These are phyloP conservation scores for Crataegus laevigata DNA, from an alignment of 306 rosid species.

Conservation along the genomic window DNA sequence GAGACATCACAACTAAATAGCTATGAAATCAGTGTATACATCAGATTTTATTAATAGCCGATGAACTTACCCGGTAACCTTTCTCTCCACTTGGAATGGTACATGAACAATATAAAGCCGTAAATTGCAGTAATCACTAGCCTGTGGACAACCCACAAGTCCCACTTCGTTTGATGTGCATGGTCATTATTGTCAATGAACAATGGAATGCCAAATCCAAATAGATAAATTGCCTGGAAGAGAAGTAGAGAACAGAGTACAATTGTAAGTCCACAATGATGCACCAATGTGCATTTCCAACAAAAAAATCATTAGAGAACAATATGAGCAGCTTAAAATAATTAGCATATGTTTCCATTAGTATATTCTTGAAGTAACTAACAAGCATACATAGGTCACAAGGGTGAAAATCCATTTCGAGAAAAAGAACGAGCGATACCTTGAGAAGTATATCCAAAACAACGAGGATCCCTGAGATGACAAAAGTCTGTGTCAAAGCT, in stretches of 20 bases:
- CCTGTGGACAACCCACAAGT: conserved; percentile 81
- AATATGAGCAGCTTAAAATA: background rate
- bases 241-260: conserved; percentile 18
- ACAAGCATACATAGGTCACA: background rate
- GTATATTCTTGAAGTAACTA: background rate
- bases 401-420: background rate
- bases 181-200: conserved; percentile 44
- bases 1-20: background rate
- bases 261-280: conserved; percentile 1
- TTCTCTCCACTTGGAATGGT: conserved; percentile 89
- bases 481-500: conserved; percentile 70
- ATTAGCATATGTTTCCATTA: background rate
- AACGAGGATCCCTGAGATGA: conserved; percentile 70
- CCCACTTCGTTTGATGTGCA: conserved; percentile 57
- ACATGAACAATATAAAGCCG: conserved; percentile 69
- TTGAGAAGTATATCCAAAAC: conserved; percentile 76
- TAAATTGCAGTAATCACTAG: conserved; percentile 62
- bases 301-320: background rate
- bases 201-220: conserved; percentile 72
- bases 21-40: conserved; percentile 9
- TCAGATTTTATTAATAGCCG: background rate
- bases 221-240: conserved; percentile 68
- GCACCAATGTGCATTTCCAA: background rate
- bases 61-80: conserved; percentile 69
- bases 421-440: conserved; percentile 35